Conservation (phyloP, 306 rosid genomes). For the Quercus parvula region DNA sequence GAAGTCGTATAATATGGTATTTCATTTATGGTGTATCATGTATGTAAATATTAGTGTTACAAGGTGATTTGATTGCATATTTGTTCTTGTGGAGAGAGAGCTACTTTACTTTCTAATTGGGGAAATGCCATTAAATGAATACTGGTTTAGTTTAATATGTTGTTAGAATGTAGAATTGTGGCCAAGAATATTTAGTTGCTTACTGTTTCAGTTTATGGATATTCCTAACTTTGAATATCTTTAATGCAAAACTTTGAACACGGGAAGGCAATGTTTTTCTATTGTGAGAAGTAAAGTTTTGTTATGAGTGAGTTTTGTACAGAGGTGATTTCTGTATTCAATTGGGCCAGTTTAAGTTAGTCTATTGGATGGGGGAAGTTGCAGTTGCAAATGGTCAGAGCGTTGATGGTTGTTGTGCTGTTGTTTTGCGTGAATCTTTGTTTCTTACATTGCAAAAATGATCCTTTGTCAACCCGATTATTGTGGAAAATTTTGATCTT, state of each 20-base stretch:
- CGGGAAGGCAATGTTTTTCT: background rate
- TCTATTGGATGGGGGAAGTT: conserved; percentile 12
- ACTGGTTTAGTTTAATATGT: background rate
- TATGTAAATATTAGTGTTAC: background rate
- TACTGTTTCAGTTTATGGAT: conserved; percentile 7
- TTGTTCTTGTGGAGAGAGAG: background rate
- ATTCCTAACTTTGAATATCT: background rate
- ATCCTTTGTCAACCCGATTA: conserved; percentile 15
- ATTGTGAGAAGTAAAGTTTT: background rate
- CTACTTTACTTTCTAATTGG: background rate
- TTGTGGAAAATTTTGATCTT: conserved; percentile 9
- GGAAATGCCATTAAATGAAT: background rate
- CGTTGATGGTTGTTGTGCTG: conserved; percentile 8
- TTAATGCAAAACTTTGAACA: conserved; percentile 3
- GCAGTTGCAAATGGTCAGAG: conserved; percentile 16
- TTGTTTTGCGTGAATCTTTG: conserved; percentile 20
- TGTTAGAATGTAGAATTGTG: background rate
- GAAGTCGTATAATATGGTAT: conserved; percentile 4
- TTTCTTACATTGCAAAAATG: background rate
- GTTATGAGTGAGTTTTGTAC: background rate
- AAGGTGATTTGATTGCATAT: conserved; percentile 4
- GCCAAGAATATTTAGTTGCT: background rate
- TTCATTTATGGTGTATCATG: conserved; percentile 23
- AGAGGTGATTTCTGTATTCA: background rate
- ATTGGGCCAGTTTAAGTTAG: conserved; percentile 2